Evolutionary conservation across 768 basidiomycete species (phyloP).

Genomic region (Pleurotus salmoneostramineus): DNA sequence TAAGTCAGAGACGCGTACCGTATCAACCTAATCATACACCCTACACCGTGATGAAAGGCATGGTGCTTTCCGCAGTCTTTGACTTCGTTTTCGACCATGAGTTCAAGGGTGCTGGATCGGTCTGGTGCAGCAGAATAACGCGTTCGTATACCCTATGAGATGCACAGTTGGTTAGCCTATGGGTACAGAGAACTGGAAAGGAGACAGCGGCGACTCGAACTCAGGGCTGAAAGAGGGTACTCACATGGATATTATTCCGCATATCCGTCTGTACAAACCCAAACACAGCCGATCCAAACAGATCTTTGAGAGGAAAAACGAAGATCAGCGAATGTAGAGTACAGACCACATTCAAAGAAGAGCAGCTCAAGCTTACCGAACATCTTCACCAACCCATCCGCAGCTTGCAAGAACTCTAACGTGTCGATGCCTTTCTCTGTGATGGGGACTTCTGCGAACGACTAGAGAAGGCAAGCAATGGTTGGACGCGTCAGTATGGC

Average conservation of each 20-base stretch:
- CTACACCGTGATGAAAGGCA: conserved; percentile 36
- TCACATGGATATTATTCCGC: conserved; percentile 58
- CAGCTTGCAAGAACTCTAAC: conserved; percentile 75
- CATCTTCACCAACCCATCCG: conserved; percentile 77
- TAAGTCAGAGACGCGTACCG: conserved; percentile 37
- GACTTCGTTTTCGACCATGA: conserved; percentile 50
- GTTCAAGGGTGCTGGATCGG: conserved; percentile 54
- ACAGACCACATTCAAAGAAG: neutral
- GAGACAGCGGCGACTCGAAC: conserved; percentile 4
- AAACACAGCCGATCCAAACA: conserved; percentile 67
- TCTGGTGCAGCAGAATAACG: conserved; percentile 41
- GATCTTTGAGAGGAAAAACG: conserved; percentile 33
- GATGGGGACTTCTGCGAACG: conserved; percentile 75
- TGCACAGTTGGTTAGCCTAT: conserved; percentile 22
- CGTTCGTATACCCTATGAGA: conserved; percentile 58
- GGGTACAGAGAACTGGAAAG: conserved; percentile 46
- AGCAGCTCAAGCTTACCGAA: conserved; percentile 45
- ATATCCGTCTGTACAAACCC: conserved; percentile 73
- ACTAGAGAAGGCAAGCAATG: conserved; percentile 41
- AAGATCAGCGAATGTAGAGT: no score
- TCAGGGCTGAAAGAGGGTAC: conserved; percentile 19
- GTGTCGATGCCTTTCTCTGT: conserved; percentile 80
- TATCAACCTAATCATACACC: conserved; percentile 61
- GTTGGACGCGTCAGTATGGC: neutral
- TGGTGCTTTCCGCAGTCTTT: conserved; percentile 28